Percentiles rank a stretch among this genome's conserved stretches.
Evolutionary conservation across 257 asterid genomes (phyloP).

Genomic region (Paulownia fortunei): DNA sequence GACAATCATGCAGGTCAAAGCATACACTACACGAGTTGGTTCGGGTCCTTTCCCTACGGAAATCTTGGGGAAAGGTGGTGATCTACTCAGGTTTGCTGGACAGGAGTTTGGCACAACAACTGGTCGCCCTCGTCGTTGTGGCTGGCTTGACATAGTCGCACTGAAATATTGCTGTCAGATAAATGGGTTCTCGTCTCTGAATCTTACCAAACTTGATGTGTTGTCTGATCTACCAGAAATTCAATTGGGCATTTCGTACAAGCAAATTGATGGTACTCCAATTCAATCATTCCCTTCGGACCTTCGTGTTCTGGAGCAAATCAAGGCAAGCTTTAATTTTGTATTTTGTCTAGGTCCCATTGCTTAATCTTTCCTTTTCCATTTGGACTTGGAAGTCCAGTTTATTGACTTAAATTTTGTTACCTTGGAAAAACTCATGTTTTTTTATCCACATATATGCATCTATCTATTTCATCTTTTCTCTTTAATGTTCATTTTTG

Average conservation of each 20-base stretch:
- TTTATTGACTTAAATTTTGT: too few species aligned
- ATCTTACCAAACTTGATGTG: slow-evolving; percentile 83
- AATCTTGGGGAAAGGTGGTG: slow-evolving; percentile 65
- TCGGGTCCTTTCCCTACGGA: slow-evolving; percentile 91
- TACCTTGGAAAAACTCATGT: too few species aligned
- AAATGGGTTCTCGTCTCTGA: slow-evolving; percentile 80
- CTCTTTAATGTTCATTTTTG: too few species aligned
- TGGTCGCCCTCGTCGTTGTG: slow-evolving; percentile 90
- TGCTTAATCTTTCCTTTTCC: too few species aligned
- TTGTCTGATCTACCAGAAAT: slow-evolving; percentile 70
- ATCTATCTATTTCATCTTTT: too few species aligned
- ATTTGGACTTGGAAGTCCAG: too few species aligned
- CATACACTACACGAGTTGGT: slow-evolving; percentile 86
- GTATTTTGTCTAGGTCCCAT: too few species aligned
- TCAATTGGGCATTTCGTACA: slow-evolving; percentile 69
- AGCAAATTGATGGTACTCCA: slow-evolving; percentile 56
- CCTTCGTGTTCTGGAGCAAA: slow-evolving; percentile 67
- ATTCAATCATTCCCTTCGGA: slow-evolving; percentile 76
- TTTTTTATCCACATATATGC: too few species aligned
- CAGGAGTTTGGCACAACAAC: slow-evolving; percentile 87
- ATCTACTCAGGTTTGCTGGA: slow-evolving; percentile 70
- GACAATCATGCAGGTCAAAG: slow-evolving; percentile 63
- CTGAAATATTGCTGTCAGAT: slow-evolving; percentile 71
- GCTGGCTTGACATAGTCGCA: slow-evolving; percentile 87
- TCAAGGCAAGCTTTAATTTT: slow-evolving; percentile 48